phyloP scores from a whole-genome alignment of 768 basidiomycete genomes.

The Rhodocollybia butyracea region DNA sequence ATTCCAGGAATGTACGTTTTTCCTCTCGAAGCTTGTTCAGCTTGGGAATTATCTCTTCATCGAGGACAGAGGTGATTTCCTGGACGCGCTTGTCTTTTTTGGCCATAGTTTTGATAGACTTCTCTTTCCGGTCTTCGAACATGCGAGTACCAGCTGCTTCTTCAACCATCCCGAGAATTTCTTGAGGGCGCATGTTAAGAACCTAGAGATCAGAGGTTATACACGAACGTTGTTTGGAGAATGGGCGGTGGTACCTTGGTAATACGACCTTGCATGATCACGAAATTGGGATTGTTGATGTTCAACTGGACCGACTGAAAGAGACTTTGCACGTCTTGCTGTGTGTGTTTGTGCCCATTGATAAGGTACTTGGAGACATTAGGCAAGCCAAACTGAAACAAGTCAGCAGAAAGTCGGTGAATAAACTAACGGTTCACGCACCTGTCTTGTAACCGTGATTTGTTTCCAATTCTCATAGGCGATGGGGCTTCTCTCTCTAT shows the following conservation, averaged over 20 bases:
- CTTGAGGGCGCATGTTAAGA: conserved; percentile 96
- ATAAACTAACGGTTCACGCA: conserved; percentile 26
- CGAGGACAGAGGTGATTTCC: conserved; percentile 76
- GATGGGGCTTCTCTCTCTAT: conserved; percentile 76
- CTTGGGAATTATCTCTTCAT: conserved; percentile 93
- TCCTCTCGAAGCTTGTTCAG: conserved; percentile 86
- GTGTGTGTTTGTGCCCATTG: conserved; percentile 91
- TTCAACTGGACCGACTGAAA: conserved; percentile 98
- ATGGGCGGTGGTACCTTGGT: conserved; percentile 66
- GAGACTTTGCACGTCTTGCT: conserved; percentile 80
- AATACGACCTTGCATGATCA: conserved; percentile 99
- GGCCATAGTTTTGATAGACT: conserved; percentile 91
- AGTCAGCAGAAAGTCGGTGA: conserved; percentile 2
- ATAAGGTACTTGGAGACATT: conserved; percentile 93
- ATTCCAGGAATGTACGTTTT: conserved; percentile 85
- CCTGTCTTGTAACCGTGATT: conserved; percentile 96
- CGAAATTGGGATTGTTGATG: conserved; percentile 99
- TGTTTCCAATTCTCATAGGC: conserved; percentile 79
- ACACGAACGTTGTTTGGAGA: neutral
- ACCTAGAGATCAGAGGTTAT: conserved; percentile 41
- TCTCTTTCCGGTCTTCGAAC: conserved; percentile 98
- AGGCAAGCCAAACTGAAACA: conserved; percentile 81
- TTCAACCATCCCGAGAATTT: conserved; percentile 97
- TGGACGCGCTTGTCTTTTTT: conserved; percentile 97
- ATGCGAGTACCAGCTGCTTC: conserved; percentile 98